phyloP scores from a whole-genome alignment of 2,329 filamentous ascomycete species.

The Hypocrella siamensis region DNA sequence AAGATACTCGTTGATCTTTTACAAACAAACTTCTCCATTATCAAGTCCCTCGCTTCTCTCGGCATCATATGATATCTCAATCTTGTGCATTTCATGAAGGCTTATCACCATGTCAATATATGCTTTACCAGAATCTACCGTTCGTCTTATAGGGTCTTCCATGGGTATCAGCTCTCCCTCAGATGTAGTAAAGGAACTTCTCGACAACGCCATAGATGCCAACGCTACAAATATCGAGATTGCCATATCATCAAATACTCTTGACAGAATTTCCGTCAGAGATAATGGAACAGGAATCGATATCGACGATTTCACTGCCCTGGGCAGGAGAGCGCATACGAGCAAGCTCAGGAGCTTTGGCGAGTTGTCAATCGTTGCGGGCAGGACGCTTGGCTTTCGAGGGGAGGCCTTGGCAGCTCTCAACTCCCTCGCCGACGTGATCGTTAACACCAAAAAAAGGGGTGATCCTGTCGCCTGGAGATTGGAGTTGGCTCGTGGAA shows the following conservation, averaged over 20 bases:
- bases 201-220: constrained; percentile 66
- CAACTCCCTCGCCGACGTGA: constrained; percentile 42
- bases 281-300: constrained; percentile 63
- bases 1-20: too few species aligned
- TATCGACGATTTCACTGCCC: constrained; percentile 39
- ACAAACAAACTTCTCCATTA: too few species aligned
- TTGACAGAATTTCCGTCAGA: constrained; percentile 53
- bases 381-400: constrained; percentile 55
- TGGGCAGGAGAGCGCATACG: constrained; percentile 55
- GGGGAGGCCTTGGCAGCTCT: constrained; percentile 57
- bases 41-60: too few species aligned
- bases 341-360: constrained; percentile 55
- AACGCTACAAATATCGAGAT: constrained; percentile 51
- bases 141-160: constrained; percentile 43
- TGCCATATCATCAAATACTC: constrained; percentile 45
- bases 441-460: constrained; percentile 46
- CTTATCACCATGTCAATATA: constrained; percentile 29
- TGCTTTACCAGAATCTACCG: constrained; percentile 29
- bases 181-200: constrained; percentile 56
- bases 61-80: too few species aligned
- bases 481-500: constrained; percentile 23
- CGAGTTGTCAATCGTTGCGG: constrained; percentile 41
- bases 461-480: constrained; percentile 41
- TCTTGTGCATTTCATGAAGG: neutral
- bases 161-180: constrained; percentile 43